Evolutionary conservation across 2,329 filamentous ascomycete species (phyloP), one percentile per base, ranked within the genome.

Genomic region (Parastagonospora avenae): DNA sequence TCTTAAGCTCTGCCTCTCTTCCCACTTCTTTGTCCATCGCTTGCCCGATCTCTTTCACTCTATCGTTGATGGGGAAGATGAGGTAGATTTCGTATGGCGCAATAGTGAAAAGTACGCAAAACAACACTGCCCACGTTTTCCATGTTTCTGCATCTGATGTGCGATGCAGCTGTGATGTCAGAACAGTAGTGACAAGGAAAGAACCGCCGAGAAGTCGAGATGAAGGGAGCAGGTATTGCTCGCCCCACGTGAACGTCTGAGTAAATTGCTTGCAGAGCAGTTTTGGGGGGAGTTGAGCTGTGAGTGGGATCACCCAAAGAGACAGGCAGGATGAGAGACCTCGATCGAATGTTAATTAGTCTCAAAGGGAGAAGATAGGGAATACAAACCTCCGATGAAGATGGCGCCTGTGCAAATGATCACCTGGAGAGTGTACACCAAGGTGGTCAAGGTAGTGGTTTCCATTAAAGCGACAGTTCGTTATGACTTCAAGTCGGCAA

Each of bases 311-410:
- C 1, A 55, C 33, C 42, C 52, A 55, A 12, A 55, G 44, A 5
- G 52, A 51, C 24, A 51, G 48, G 32, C 44, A 48, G 14, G 52
- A 55, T 6, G 52, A 51, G 8, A 54, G 48, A 11, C 52, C 44
- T 54, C 31, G 4, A 8, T 31, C 8, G 4, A 4, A 41, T 15
- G 4, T 15, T n/a, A 28, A 14, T 24, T 19, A 7, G 8, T 32
- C 14, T 2, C 29, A 14, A 36, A 7, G 19, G 37, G 28, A 19
- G 24, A 4, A 43, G 14, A 15, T 31, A 27, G 8, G 38, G 30
- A n/a, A 4, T 16, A 29, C 16, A 4, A 14, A 52, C 48, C 52
- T 9, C 45, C 48, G 16, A 52, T 37, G 30, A 50, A 52, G 15
- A 55, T 52, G 8, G 42, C 40, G 1, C 41, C 32, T 27, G 46